Conservation (phyloP, 75 land plant genomes). For the Pinus albicaulis region DNA sequence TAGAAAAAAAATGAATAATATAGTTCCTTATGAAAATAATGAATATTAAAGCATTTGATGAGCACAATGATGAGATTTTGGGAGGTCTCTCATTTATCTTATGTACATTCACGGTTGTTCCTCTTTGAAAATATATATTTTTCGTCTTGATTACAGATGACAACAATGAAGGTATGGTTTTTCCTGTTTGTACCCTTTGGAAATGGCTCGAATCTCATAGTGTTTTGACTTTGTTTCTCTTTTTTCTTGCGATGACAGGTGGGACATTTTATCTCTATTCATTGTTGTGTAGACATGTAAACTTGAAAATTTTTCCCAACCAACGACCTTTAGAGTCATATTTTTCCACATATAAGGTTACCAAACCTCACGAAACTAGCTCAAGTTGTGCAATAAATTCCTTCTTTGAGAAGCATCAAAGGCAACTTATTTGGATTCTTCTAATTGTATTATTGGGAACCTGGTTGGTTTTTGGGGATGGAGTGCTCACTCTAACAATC, state of each 20-base stretch:
- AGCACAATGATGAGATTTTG: too few species aligned
- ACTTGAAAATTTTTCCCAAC: slow-evolving; percentile 33
- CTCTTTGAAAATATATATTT: too few species aligned
- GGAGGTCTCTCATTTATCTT: too few species aligned
- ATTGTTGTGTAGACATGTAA: slow-evolving; percentile 44
- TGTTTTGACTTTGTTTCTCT: background rate
- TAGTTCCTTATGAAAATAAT: background rate
- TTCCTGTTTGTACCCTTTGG: background rate
- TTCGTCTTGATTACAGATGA: slow-evolving; percentile 81
- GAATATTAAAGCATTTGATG: slow-evolving; percentile 8
- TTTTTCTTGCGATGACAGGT: too few species aligned
- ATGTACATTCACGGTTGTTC: too few species aligned
- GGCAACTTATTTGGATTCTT: slow-evolving; percentile 26
- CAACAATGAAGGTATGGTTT: slow-evolving; percentile 91
- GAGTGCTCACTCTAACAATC: too few species aligned
- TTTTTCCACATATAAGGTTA: slow-evolving; percentile 19
- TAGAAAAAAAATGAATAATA: background rate
- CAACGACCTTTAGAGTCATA: slow-evolving; percentile 23
- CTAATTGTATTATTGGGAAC: slow-evolving; percentile 60
- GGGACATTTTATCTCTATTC: slow-evolving; percentile 70
- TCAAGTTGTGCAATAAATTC: too few species aligned
- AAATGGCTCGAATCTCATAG: too few species aligned
- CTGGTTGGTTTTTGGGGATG: slow-evolving; percentile 68
- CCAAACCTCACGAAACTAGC: slow-evolving; percentile 15
- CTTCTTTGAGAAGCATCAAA: too few species aligned